Evolutionary conservation across 805 yeast genomes (phyloP).

Genomic region (Monosporozyma unispora): DNA sequence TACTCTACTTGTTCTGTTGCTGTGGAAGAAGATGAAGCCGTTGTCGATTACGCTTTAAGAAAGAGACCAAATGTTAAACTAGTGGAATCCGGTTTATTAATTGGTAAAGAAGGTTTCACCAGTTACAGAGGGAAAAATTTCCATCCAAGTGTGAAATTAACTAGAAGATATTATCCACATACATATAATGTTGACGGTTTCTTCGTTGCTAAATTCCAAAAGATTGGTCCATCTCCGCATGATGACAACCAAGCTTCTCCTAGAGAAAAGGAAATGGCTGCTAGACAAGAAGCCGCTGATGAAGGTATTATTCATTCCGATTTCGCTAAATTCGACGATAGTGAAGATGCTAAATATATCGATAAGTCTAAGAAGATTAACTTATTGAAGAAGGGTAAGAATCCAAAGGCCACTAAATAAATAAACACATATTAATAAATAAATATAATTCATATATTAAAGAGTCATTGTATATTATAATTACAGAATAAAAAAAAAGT

Average conservation of each 20-base stretch:
- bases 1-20: slow-evolving; percentile 98
- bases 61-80: slow-evolving; percentile 93
- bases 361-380: slow-evolving; percentile 56
- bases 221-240: slow-evolving; percentile 77
- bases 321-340: slow-evolving; percentile 72
- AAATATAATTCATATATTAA: slow-evolving; percentile 2
- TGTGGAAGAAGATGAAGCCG: slow-evolving; percentile 97
- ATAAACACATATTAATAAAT: not conserved
- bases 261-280: slow-evolving; percentile 68
- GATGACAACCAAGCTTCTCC: slow-evolving; percentile 85
- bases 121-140: slow-evolving; percentile 89
- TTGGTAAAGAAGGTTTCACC: slow-evolving; percentile 94
- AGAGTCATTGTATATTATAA: slow-evolving; percentile 1
- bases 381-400: slow-evolving; percentile 62
- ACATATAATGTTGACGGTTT: slow-evolving; percentile 98
- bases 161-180: slow-evolving; percentile 96
- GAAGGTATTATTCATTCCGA: slow-evolving; percentile 81
- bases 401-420: slow-evolving; percentile 40
- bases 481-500: not conserved
- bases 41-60: slow-evolving; percentile 93
- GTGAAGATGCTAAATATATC: slow-evolving; percentile 66
- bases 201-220: slow-evolving; percentile 92
- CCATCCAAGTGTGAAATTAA: slow-evolving; percentile 63
- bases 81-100: slow-evolving; percentile 84
- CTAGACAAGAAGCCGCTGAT: slow-evolving; percentile 73